Percentiles rank a stretch among this genome's conserved stretches.
These are phyloP conservation scores for Serendipita sp. DNA, from an alignment of 768 basidiomycete genomes.

Conservation along the genomic window DNA sequence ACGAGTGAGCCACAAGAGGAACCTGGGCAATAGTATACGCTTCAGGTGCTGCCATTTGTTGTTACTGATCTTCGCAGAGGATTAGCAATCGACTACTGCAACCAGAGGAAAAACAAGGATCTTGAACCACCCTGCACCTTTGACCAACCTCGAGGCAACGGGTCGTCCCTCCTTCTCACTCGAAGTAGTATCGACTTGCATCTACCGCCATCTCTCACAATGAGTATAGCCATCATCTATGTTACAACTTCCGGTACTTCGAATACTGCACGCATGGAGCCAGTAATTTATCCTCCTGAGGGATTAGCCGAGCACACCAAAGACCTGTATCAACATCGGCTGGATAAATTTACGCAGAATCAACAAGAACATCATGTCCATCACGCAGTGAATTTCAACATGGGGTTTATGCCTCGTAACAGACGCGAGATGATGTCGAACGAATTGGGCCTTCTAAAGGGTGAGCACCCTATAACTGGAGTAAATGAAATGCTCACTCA, in stretches of 20 bases:
- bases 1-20: slow-evolving; percentile 79
- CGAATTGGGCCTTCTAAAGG: neutral
- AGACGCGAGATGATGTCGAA: neutral
- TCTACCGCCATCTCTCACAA: no score
- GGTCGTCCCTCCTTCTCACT: no score
- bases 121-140: neutral
- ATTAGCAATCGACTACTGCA: slow-evolving; percentile 78
- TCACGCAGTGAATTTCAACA: neutral
- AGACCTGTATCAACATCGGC: no score
- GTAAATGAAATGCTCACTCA: neutral
- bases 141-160: neutral
- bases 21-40: slow-evolving; percentile 61
- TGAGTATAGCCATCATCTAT: no score
- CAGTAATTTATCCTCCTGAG: no score
- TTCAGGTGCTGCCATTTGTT: slow-evolving; percentile 51
- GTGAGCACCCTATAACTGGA: neutral
- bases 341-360: no score
- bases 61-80: slow-evolving; percentile 30
- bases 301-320: no score
- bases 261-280: no score
- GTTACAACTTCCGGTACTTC: no score
- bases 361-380: neutral
- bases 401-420: neutral
- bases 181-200: no score
- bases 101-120: neutral